Base-by-base conservation (phyloP, 2,329 filamentous ascomycete genomes). In the Emmonsiellopsis sp. region DNA sequence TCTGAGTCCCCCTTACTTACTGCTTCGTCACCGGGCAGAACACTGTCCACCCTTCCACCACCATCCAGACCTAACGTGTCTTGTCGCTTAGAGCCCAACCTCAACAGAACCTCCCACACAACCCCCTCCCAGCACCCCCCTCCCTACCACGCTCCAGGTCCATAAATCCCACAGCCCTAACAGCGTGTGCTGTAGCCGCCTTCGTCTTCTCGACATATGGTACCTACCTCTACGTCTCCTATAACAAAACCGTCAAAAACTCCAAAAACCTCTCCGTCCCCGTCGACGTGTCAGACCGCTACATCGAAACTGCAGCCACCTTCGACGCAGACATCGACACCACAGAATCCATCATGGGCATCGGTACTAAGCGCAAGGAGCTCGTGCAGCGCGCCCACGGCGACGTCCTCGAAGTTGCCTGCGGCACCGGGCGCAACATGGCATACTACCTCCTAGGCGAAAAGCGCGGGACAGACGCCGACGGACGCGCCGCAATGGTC, bases 341-440 rank as follows among this genome's bases (percentile, higher is more conserved):
- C 49, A 68, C 68, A 1, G 75, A 77, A 58, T 68, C 62, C 52
- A 58, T 71, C 2, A 74, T 73, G 68, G 61, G 71, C 1, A 52
- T 77, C 52, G 67, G 67, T 14, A 58, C 58, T 37, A 70, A 71
- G 56, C 68, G 75, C n/a, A 64, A 64, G 31, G 65, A 70, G 39
- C 64, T 78, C 2, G 63, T 72, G n/a, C 59, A 61, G 6, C 63
- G 67, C 54, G 74, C 74, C 3, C 63, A 66, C 17, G 75, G 75
- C 1, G 60, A 77, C 56, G 74, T 77, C 6, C 65, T 77, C 5
- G 75, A 78, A 61, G 73, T 77, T 40, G 74, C 71, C 56, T 74
- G 69, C 42, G 75, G 75, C n/a, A 78, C 75, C 1, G 75, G 75
- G 3, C 65, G 74, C 36, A 78, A 77, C 56, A 60, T 73, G 56